Evolutionary conservation across 257 asterid species (phyloP).

Genomic region (Gentiana dahurica): DNA sequence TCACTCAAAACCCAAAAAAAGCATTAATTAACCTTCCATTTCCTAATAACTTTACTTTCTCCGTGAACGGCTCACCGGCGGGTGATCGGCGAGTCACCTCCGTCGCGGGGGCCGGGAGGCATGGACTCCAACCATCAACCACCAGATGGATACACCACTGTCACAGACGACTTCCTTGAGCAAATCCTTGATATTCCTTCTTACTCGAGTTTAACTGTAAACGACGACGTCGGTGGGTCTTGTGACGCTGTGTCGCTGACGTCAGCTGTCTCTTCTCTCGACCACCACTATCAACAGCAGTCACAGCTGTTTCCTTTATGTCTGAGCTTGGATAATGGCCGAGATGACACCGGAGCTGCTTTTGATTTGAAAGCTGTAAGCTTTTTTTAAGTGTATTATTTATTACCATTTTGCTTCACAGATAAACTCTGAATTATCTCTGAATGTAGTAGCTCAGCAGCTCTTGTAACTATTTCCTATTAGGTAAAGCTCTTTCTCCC

Average conservation of each 20-base stretch:
- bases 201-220: constrained; percentile 42
- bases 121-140: constrained; percentile 42
- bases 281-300: constrained; percentile 9
- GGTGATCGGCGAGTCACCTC: too few species aligned
- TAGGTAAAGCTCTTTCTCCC: too few species aligned
- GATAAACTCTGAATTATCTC: not conserved
- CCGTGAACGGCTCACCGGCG: constrained; percentile 1
- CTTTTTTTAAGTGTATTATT: not conserved
- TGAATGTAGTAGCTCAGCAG: not conserved
- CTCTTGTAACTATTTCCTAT: too few species aligned
- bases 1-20: too few species aligned
- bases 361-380: constrained; percentile 44
- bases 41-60: too few species aligned
- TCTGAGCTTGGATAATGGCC: constrained; percentile 58
- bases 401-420: not conserved
- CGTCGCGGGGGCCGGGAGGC: constrained; percentile 33
- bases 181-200: constrained; percentile 71
- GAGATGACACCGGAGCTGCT: constrained; percentile 40
- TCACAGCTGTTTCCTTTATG: constrained; percentile 57
- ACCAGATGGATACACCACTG: constrained; percentile 45
- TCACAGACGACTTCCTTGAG: constrained; percentile 60
- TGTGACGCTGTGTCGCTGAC: constrained; percentile 41
- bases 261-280: constrained; percentile 27
- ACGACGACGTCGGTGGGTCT: constrained; percentile 29
- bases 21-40: too few species aligned